These are phyloP conservation scores for Colletotrichum euphorbiae DNA, from an alignment of 2,329 filamentous ascomycete genomes.

Conservation along the genomic window DNA sequence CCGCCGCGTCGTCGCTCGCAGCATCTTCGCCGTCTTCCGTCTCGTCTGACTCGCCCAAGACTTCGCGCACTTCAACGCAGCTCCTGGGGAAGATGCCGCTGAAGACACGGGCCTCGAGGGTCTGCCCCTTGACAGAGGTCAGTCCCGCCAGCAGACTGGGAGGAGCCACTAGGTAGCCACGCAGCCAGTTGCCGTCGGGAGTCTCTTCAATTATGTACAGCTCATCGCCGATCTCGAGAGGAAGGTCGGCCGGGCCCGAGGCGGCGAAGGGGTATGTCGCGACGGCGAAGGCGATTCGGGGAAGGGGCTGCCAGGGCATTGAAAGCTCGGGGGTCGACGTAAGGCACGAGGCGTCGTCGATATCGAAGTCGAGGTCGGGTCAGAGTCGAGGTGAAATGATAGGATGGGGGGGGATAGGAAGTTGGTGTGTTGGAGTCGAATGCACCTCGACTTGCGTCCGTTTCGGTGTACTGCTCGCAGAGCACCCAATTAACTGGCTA, in stretches of 20 bases:
- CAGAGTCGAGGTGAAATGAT: neutral
- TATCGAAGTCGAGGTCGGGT: slow-evolving; percentile 15
- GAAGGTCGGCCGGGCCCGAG: slow-evolving; percentile 87
- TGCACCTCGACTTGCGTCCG: slow-evolving; percentile 6
- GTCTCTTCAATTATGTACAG: slow-evolving; percentile 99
- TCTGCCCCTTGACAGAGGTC: slow-evolving; percentile 91
- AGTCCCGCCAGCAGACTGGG: slow-evolving; percentile 92
- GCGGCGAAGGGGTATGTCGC: slow-evolving; percentile 95
- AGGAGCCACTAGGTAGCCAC: slow-evolving; percentile 94
- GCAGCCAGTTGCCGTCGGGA: slow-evolving; percentile 90
- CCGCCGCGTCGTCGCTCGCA: slow-evolving; percentile 27
- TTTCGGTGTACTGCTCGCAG: slow-evolving; percentile 1
- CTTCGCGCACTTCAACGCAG: slow-evolving; percentile 94
- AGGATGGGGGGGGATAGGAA: neutral
- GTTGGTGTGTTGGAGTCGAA: neutral
- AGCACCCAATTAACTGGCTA: slow-evolving; percentile 1
- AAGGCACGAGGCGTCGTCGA: slow-evolving; percentile 15
- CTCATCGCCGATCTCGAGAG: slow-evolving; percentile 97
- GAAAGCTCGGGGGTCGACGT: slow-evolving; percentile 42
- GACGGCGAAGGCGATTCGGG: slow-evolving; percentile 97
- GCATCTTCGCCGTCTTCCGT: slow-evolving; percentile 57
- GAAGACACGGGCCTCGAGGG: slow-evolving; percentile 94
- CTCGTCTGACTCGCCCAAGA: slow-evolving; percentile 80
- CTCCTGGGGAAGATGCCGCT: slow-evolving; percentile 97
- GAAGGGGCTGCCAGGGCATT: slow-evolving; percentile 98